Evolutionary conservation across 257 asterid species (phyloP).

Genomic region (Nicotiana sylvestris): DNA sequence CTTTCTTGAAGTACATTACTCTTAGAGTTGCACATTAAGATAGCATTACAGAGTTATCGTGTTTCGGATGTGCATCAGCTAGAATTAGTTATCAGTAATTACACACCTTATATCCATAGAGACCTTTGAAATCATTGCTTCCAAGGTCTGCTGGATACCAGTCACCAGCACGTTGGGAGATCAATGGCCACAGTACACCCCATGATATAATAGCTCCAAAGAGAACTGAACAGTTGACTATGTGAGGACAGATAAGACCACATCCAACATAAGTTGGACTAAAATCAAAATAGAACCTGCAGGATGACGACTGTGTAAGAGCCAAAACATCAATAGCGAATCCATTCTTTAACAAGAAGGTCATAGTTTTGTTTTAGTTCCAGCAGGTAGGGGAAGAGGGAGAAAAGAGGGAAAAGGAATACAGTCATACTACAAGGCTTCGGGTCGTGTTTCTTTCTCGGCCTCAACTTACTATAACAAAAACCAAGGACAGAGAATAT

Average conservation of each 20-base stretch:
- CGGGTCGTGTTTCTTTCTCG: not conserved
- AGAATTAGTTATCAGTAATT: not conserved
- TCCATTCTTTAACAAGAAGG: not conserved
- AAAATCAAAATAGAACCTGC: conserved; percentile 95
- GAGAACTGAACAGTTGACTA: conserved; percentile 91
- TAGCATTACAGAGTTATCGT: not conserved
- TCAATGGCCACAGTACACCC: conserved; percentile 95
- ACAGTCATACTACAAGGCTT: not conserved
- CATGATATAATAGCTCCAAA: conserved; percentile 92
- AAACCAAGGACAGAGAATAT: not conserved
- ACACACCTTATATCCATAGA: conserved; percentile 82
- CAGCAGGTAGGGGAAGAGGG: conserved; percentile 4
- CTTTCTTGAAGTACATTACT: not conserved
- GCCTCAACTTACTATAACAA: not conserved
- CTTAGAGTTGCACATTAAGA: not conserved
- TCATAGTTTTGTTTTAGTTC: not conserved
- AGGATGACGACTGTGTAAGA: conserved; percentile 27
- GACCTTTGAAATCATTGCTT: conserved; percentile 92
- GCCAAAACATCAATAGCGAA: conserved; percentile 9
- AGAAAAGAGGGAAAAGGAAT: not conserved
- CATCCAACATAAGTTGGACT: conserved; percentile 96
- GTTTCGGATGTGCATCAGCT: not conserved
- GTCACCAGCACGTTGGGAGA: conserved; percentile 69
- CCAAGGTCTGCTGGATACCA: conserved; percentile 95
- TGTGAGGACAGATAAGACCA: conserved; percentile 94